Base-by-base conservation (phyloP, 305 asterid genomes). In the Striga hermonthica region DNA sequence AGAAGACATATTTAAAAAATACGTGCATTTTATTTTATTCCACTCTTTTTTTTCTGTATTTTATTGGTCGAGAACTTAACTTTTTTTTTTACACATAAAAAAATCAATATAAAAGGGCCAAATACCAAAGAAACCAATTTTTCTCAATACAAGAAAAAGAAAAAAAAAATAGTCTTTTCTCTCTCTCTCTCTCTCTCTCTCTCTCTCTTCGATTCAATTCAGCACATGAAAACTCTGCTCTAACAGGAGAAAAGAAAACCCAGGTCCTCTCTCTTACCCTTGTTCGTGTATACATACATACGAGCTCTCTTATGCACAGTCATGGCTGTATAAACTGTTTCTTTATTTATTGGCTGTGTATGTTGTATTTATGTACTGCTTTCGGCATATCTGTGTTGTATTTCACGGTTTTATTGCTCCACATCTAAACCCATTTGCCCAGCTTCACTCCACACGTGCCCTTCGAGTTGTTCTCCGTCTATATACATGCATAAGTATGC, bases 391-490 rank as follows among this genome's bases (percentile, higher is more conserved):
- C 7, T 61, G 65, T 47, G 13, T 55, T 72, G 67, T 78, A 71
- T 71, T 72, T 64, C 65, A 73, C 74, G 81, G 79, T 75, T 79
- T 66, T 74, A 56, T 73, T 62, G 70, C 76, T 67, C 65, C 71
- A 64, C 77, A 77, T 77, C 80, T 68, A 60, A 69, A 68, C 76
- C 85, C 79, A 67, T 72, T 77, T 77, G 56, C 61, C 36, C 71
- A 61, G 68, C 72, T 70, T 76, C 31, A 47, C 60, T 62, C 48
- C 58, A 37, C 45, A 38, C 70, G 53, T 70, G 68, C 64, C 66
- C 67, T 43, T 69, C 75, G 52, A 58, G 49, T 54, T 61, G 15
- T 54, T 31, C 15, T 35, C 63, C 14, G 44, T 47, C 11, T 68
- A 8, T 63, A 11, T 64, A 57, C 79, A 76, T 76, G 81, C 79